These are phyloP conservation scores for Chrysopogon serrulatus DNA, from an alignment of 176 grass and related monocot genomes.

Conservation along the genomic window DNA sequence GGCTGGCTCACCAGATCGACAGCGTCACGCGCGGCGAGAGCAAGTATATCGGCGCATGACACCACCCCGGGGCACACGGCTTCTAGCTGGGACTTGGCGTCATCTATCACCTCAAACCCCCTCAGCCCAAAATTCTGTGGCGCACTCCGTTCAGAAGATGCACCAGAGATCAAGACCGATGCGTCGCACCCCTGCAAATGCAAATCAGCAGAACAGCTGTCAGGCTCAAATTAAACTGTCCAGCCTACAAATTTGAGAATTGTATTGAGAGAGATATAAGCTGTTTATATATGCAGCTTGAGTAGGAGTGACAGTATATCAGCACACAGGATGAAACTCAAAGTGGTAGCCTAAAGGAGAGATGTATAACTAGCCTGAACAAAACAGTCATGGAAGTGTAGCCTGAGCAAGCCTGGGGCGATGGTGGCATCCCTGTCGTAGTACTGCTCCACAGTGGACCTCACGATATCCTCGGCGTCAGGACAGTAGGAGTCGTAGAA, in stretches of 20 bases:
- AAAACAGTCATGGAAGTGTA: conserved; percentile 94
- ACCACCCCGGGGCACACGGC: conserved; percentile 57
- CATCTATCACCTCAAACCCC: conserved; percentile 75
- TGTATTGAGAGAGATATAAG: too few relatives aligned
- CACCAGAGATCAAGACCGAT: conserved; percentile 59
- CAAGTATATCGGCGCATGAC: conserved; percentile 73
- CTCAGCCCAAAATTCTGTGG: conserved; percentile 62
- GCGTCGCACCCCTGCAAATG: conserved; percentile 67
- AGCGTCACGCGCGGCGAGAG: conserved; percentile 67
- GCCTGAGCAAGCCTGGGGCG: conserved; percentile 65
- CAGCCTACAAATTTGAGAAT: not conserved
- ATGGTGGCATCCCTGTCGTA: conserved; percentile 56
- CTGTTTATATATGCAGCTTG: not conserved
- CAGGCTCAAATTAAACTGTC: not conserved
- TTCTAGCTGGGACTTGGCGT: conserved; percentile 73
- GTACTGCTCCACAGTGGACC: conserved; percentile 57
- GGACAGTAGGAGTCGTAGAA: conserved; percentile 67
- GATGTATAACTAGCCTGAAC: conserved; percentile 44
- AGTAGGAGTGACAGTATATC: too few relatives aligned
- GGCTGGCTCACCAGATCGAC: conserved; percentile 56
- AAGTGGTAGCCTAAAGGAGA: not conserved
- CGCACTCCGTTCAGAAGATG: conserved; percentile 55
- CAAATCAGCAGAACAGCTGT: not conserved
- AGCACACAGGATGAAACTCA: not conserved
- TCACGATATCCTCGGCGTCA: conserved; percentile 58